Evolutionary conservation across 306 rosid genomes (phyloP), one percentile per base, ranked within the genome.

Genomic region (Vigna radiata): DNA sequence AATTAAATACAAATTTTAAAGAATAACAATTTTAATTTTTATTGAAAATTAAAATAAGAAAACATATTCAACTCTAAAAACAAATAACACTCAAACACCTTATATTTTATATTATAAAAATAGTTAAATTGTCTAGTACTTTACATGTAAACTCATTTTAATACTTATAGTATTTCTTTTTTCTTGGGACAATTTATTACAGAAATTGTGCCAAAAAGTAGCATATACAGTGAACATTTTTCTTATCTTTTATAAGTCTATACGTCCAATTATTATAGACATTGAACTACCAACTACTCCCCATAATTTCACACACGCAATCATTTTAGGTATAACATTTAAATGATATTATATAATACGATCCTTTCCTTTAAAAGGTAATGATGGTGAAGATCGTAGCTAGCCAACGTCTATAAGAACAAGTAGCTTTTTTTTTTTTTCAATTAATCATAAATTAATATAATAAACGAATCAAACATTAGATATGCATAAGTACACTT

Each of bases 281-380:
- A 63, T 63, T 63, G 46, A 63, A 36, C 48, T 37, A 63, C 18
- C 69, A 63, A 61, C 68, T 31, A 63, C 47, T 63, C 48, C 27
- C 15, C 15, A 17, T 17, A 63, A 63, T 37, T 63, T 63, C 8
- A n/a, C 69, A 63, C 68, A 63, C 47, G 48, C 68, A 61, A 61
- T 61, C 47, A 8, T 37, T n/a, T 63, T 33, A 14, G 41, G 43
- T 33, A 61, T 63, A 63, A 37, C 69, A 17, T 17, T 61, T 61
- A 61, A 62, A 63, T 63, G 36, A 16, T 17, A 21, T 18, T 17
- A 21, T 18, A 1, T 12, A 16, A 8, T 17, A 63, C 4, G 69
- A 36, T 17, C 69, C 16, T 63, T 63, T 37, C 69, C 69, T 63
- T 36, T 63, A 63, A 63, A 63, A 17, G 48, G 44, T 61, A 36